Evolutionary conservation across 352 stramenopile species (phyloP).

Genomic region (Globisporangium rhizosaccharum): DNA sequence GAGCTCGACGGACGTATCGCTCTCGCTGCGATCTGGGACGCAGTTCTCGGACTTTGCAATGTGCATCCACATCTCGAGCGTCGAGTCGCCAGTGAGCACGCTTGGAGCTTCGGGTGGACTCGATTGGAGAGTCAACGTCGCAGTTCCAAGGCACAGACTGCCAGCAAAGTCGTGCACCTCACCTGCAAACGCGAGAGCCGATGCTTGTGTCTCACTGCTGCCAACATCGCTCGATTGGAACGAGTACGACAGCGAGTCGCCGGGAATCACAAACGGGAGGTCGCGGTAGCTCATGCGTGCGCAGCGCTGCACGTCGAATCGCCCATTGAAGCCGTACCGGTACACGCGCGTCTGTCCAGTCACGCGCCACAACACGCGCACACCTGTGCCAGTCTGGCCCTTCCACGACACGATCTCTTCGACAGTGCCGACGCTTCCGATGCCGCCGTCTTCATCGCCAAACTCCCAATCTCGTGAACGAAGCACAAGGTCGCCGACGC

Average conservation of each 20-base stretch:
- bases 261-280: conserved; percentile 39
- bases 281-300: conserved; percentile 14
- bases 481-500: conserved; percentile 45
- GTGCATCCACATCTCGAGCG: conserved; percentile 50
- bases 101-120: conserved; percentile 6
- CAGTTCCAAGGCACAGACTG: conserved; percentile 17
- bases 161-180: conserved; percentile 29
- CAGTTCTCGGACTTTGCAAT: conserved; percentile 1
- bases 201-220: conserved; percentile 1
- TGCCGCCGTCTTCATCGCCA: conserved; percentile 62
- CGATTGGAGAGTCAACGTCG: conserved; percentile 16
- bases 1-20: conserved; percentile 14
- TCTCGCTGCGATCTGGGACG: neutral
- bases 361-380: conserved; percentile 51
- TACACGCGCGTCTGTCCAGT: conserved; percentile 39
- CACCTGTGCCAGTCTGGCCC: conserved; percentile 35
- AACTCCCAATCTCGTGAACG: conserved; percentile 69
- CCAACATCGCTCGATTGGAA: conserved; percentile 11
- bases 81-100: conserved; percentile 29
- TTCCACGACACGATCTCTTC: conserved; percentile 52
- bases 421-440: conserved; percentile 49
- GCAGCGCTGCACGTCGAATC: conserved; percentile 54
- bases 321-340: conserved; percentile 51
- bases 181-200: conserved; percentile 1
- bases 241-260: conserved; percentile 31